Percentiles rank a stretch among this genome's conserved stretches.
Evolutionary conservation across 2,329 filamentous ascomycete genomes (phyloP).

Genomic region (Metarhizium sp.): DNA sequence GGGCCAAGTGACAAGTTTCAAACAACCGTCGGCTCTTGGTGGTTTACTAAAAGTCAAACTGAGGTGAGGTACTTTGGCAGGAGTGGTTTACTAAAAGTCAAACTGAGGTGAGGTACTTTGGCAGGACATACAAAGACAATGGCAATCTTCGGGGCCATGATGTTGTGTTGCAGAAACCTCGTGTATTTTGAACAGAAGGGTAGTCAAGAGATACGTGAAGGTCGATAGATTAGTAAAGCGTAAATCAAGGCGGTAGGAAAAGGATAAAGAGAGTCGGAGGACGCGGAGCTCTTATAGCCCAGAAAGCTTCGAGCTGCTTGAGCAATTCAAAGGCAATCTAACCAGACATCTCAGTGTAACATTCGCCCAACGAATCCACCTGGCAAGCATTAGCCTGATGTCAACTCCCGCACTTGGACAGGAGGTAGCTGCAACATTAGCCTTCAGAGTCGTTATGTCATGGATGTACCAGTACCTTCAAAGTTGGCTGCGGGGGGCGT

Average conservation of each 20-base stretch:
- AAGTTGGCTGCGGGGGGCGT: no score
- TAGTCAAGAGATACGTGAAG: background rate
- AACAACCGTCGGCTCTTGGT: background rate
- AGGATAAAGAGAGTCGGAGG: background rate
- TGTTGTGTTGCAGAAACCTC: conserved; percentile 17
- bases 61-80: conserved; percentile 4
- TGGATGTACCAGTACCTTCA: no score
- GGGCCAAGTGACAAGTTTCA: background rate
- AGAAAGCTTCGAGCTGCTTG: background rate
- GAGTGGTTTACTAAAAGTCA: conserved; percentile 13
- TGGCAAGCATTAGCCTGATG: background rate
- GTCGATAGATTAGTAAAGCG: background rate
- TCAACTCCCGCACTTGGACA: no score
- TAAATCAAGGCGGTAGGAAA: background rate
- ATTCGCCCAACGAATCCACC: background rate
- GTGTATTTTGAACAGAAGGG: background rate
- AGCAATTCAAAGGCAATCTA: background rate
- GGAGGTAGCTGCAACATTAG: no score
- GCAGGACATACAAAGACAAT: conserved; percentile 68
- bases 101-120: conserved; percentile 3
- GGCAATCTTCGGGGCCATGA: conserved; percentile 84
- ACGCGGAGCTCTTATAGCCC: background rate
- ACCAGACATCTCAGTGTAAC: background rate
- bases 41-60: background rate
- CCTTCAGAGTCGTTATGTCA: no score